phyloP scores from a whole-genome alignment of 169 alveolate genomes.

The Theileria parva region DNA sequence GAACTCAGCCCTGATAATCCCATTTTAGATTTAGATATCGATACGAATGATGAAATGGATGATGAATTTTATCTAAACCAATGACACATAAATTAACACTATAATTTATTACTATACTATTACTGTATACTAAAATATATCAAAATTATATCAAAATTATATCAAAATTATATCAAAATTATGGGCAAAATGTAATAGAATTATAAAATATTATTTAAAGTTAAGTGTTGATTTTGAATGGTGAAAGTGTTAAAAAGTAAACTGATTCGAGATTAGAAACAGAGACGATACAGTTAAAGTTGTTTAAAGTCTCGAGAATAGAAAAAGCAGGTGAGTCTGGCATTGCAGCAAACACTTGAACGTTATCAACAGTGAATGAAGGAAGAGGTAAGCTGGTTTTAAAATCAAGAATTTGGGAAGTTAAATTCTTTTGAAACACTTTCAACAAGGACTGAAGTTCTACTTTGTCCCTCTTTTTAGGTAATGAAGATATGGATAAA shows the following conservation, averaged over 20 bases:
- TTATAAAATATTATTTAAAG: no score
- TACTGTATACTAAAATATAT: no score
- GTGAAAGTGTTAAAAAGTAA: conserved; percentile 3
- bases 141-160: background rate
- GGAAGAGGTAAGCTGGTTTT: background rate
- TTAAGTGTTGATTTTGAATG: background rate
- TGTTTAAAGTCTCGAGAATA: background rate
- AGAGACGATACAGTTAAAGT: conserved; percentile 4
- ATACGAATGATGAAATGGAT: background rate
- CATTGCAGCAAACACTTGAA: background rate
- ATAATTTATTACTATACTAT: background rate
- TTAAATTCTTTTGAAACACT: background rate
- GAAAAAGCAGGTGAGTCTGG: conserved; percentile 11
- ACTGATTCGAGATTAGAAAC: conserved; percentile 26
- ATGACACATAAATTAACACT: background rate
- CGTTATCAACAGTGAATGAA: conserved; percentile 14
- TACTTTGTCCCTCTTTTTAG: background rate
- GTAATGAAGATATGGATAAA: background rate
- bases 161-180: no score
- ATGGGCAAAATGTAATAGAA: no score
- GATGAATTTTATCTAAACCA: background rate
- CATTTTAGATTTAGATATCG: background rate
- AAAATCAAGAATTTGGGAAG: background rate
- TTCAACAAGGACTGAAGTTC: conserved; percentile 17
- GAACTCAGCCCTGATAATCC: conserved; percentile 16